Conservation (phyloP, 2,329 filamentous ascomycete species). For the Fusarium fracticaudum region DNA sequence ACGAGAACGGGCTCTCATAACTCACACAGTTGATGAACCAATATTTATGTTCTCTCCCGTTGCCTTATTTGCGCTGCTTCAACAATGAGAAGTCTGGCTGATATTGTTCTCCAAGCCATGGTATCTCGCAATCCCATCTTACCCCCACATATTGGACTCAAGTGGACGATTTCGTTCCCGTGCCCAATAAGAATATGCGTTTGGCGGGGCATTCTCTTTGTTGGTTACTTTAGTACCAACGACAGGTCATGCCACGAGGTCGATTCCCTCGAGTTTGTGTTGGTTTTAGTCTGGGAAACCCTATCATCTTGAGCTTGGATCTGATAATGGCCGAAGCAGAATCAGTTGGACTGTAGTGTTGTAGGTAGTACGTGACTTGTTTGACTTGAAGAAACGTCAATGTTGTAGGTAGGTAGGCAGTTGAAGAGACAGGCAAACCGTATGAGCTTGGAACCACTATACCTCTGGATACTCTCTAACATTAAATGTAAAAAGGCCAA, state of each 20-base stretch:
- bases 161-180: conserved; percentile 17
- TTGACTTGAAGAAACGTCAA: too few species aligned
- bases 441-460: not conserved
- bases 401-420: too few species aligned
- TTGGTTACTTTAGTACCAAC: conserved; percentile 35
- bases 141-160: conserved; percentile 38
- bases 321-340: not conserved
- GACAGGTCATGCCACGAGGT: conserved; percentile 5
- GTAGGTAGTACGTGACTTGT: not conserved
- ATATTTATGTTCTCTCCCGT: conserved; percentile 26
- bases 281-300: not conserved
- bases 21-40: conserved; percentile 34
- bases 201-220: conserved; percentile 37
- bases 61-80: conserved; percentile 25
- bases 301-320: not conserved
- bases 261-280: not conserved
- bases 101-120: conserved; percentile 45
- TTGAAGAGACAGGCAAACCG: not conserved
- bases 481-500: too few species aligned
- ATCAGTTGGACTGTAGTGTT: not conserved
- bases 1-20: conserved; percentile 45
- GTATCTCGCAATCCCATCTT: conserved; percentile 26
- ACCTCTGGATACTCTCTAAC: not conserved
- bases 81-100: conserved; percentile 33
- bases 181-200: conserved; percentile 25